Conservation (phyloP, 768 basidiomycete genomes). For the Russula sp. region DNA sequence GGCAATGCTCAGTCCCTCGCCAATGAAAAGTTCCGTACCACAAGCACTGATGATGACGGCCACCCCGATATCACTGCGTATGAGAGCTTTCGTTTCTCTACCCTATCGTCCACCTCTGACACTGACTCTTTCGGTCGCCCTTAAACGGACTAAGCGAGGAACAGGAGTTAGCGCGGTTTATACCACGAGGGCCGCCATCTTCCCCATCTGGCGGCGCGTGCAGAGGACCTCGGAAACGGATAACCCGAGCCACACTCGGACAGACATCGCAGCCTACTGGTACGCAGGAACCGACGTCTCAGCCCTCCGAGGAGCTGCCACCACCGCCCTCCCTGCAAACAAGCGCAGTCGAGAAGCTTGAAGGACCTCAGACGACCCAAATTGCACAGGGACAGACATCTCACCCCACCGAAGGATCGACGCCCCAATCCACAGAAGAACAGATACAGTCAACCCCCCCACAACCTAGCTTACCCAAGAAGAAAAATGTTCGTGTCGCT, state of each 20-base stretch:
- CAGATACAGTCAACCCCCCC: not conserved
- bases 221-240: not conserved
- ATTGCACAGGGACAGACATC: not conserved
- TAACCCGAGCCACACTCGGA: not conserved
- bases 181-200: not conserved
- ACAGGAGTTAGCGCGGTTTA: not conserved
- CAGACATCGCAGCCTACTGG: not conserved
- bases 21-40: too few species aligned
- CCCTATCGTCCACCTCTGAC: not conserved
- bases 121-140: not conserved
- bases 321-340: too few species aligned
- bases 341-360: too few species aligned
- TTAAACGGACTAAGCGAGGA: not conserved
- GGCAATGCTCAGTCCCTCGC: not conserved
- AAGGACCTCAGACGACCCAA: not conserved
- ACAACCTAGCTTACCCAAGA: not conserved
- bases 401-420: not conserved
- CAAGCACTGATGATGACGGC: too few species aligned
- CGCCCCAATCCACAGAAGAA: not conserved
- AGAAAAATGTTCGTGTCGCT: not conserved
- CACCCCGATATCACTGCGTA: not conserved
- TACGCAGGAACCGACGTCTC: not conserved
- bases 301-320: not conserved
- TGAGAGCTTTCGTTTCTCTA: not conserved
- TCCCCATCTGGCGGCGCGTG: not conserved